A percentile compares a stretch with the other conserved stretches of the same genome.
phyloP scores from a whole-genome alignment of 129 eudicot species.

The Chrysanthemum makinoi region DNA sequence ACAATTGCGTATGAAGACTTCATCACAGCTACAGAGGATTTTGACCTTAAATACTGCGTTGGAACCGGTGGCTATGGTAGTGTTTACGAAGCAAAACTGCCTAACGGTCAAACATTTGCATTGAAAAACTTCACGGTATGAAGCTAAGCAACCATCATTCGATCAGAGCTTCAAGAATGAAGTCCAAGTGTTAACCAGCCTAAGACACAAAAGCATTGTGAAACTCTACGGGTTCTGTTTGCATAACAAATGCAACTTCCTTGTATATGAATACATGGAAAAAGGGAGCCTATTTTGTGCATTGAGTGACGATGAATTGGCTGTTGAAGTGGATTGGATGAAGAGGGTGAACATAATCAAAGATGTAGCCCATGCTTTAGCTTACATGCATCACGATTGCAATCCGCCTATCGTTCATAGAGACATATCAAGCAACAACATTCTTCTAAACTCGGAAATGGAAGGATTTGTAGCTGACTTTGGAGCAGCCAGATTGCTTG shows the following conservation, averaged over 20 bases:
- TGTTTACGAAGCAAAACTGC: slow-evolving; percentile 28
- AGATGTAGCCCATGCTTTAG: slow-evolving; percentile 37
- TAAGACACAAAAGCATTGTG: slow-evolving; percentile 30
- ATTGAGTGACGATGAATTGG: slow-evolving; percentile 20
- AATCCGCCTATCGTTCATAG: slow-evolving; percentile 35
- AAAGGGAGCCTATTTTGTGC: slow-evolving; percentile 42
- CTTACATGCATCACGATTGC: slow-evolving; percentile 46
- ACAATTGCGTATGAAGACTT: background rate
- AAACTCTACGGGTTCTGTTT: slow-evolving; percentile 36
- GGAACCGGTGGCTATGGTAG: slow-evolving; percentile 43
- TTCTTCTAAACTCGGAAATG: slow-evolving; percentile 28
- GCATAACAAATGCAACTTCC: slow-evolving; percentile 27
- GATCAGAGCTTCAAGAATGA: slow-evolving; percentile 36
- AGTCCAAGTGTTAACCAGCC: slow-evolving; percentile 24
- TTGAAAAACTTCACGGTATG: too few relatives aligned
- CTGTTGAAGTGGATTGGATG: slow-evolving; percentile 33
- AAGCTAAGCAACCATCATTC: slow-evolving; percentile 21
- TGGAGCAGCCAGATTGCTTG: slow-evolving; percentile 39
- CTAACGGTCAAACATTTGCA: too few relatives aligned
- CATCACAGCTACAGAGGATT: slow-evolving; percentile 34
- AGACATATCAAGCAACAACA: slow-evolving; percentile 44
- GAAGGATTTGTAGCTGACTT: slow-evolving; percentile 40
- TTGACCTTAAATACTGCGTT: slow-evolving; percentile 40
- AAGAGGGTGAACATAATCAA: slow-evolving; percentile 37
- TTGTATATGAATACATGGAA: slow-evolving; percentile 40